Evolutionary conservation across 192 early-diverging fungal genomes (phyloP).

Genomic region (Backusella tuberculispora): DNA sequence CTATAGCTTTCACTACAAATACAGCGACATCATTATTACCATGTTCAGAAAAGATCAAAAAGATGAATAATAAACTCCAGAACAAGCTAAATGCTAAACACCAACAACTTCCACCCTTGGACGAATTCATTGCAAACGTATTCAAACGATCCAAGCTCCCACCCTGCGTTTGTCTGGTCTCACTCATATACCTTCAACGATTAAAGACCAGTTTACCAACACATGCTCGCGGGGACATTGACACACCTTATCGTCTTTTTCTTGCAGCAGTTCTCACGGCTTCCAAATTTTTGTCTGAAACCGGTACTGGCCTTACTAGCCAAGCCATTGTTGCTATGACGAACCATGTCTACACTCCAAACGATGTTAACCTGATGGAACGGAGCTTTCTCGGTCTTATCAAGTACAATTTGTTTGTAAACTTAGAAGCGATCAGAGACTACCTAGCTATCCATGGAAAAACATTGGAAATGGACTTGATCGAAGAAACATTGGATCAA

Average conservation of each 20-base stretch:
- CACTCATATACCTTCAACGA: conserved; percentile 73
- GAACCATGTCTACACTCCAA: conserved; percentile 52
- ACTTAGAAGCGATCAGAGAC: conserved; percentile 46
- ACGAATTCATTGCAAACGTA: conserved; percentile 42
- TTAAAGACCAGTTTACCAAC: conserved; percentile 63
- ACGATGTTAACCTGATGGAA: conserved; percentile 63
- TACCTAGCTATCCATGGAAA: conserved; percentile 46
- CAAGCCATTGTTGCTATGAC: conserved; percentile 48
- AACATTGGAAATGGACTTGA: conserved; percentile 41
- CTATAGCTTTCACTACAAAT: conserved; percentile 37
- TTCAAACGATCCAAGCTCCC: conserved; percentile 34
- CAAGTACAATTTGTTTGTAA: conserved; percentile 59
- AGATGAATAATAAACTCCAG: conserved; percentile 19
- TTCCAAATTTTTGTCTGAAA: conserved; percentile 65
- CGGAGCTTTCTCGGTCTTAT: conserved; percentile 58
- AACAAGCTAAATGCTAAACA: conserved; percentile 8
- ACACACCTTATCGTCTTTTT: conserved; percentile 77
- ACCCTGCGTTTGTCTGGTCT: conserved; percentile 52
- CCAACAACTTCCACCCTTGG: conserved; percentile 34
- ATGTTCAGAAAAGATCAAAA: conserved; percentile 30
- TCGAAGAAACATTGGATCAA: conserved; percentile 37
- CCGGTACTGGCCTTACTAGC: conserved; percentile 43
- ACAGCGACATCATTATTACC: conserved; percentile 39
- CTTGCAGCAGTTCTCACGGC: conserved; percentile 70
- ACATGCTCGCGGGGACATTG: conserved; percentile 66